Evolutionary conservation across 129 eudicot genomes (phyloP).

Genomic region (Sambucus nigra): DNA sequence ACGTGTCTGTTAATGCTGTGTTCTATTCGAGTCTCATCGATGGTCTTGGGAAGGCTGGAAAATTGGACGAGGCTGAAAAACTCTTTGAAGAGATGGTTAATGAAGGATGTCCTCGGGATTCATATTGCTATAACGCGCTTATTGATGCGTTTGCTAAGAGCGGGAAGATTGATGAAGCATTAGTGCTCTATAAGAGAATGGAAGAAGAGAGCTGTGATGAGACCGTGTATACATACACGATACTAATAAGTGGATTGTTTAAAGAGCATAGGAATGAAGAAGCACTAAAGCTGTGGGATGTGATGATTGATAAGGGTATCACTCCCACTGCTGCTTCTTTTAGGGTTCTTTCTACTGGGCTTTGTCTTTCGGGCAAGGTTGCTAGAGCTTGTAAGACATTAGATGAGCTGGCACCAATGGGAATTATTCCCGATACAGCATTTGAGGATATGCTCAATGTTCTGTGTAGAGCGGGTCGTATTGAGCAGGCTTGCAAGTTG

Average conservation of each 20-base stretch:
- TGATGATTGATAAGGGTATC: slow-evolving; percentile 88
- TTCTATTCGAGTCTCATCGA: slow-evolving; percentile 79
- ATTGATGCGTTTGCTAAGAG: slow-evolving; percentile 59
- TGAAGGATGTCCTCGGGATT: slow-evolving; percentile 70
- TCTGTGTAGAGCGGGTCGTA: slow-evolving; percentile 77
- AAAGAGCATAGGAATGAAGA: slow-evolving; percentile 74
- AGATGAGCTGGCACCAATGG: slow-evolving; percentile 96
- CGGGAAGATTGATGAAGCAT: slow-evolving; percentile 63
- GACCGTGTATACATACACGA: slow-evolving; percentile 86
- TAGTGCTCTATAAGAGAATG: slow-evolving; percentile 55
- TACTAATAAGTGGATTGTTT: slow-evolving; percentile 60
- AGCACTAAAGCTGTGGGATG: slow-evolving; percentile 68
- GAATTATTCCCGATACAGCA: slow-evolving; percentile 70
- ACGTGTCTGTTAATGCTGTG: slow-evolving; percentile 46
- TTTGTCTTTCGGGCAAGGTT: slow-evolving; percentile 87
- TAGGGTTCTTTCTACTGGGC: slow-evolving; percentile 78
- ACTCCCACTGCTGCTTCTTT: slow-evolving; percentile 79
- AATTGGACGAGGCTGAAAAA: slow-evolving; percentile 56
- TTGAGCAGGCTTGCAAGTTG: slow-evolving; percentile 78
- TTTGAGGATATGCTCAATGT: slow-evolving; percentile 87
- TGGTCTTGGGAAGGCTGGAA: slow-evolving; percentile 86
- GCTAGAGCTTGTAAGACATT: slow-evolving; percentile 78
- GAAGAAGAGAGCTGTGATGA: slow-evolving; percentile 81
- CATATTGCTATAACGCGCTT: slow-evolving; percentile 76
- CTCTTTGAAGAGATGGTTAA: slow-evolving; percentile 72